phyloP scores from a whole-genome alignment of 805 yeast genomes.

The Hanseniaspora nectarophila region DNA sequence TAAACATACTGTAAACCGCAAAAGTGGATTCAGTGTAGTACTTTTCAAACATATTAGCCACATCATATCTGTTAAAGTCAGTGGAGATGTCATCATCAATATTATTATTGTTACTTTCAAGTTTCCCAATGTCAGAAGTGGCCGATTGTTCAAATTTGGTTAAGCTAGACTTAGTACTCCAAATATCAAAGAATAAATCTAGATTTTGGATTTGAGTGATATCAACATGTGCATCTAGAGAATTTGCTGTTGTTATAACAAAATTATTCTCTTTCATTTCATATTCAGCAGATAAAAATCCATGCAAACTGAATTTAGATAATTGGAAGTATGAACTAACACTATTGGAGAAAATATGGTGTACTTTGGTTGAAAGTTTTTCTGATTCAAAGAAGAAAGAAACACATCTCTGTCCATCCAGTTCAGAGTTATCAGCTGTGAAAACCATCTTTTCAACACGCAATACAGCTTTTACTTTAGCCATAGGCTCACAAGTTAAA shows the following conservation, averaged over 20 bases:
- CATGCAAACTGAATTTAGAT: slow-evolving; percentile 38
- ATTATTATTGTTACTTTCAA: neutral
- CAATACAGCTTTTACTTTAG: slow-evolving; percentile 78
- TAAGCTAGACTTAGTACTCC: slow-evolving; percentile 47
- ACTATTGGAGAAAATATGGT: slow-evolving; percentile 84
- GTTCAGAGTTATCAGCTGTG: slow-evolving; percentile 41
- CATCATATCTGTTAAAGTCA: neutral
- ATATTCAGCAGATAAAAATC: slow-evolving; percentile 29
- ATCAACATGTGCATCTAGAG: slow-evolving; percentile 43
- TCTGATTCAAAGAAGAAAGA: slow-evolving; percentile 39
- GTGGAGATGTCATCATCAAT: neutral
- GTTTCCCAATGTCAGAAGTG: neutral
- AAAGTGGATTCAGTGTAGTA: slow-evolving; percentile 39
- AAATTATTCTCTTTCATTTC: neutral
- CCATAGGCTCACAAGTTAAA: slow-evolving; percentile 85
- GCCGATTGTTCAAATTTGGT: slow-evolving; percentile 13
- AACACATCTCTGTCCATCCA: slow-evolving; percentile 32
- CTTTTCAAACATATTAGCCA: slow-evolving; percentile 30
- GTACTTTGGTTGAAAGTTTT: slow-evolving; percentile 59
- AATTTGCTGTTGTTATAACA: slow-evolving; percentile 2
- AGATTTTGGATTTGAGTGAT: slow-evolving; percentile 80
- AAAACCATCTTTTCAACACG: slow-evolving; percentile 58
- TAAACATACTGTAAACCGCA: slow-evolving; percentile 60
- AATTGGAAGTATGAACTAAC: slow-evolving; percentile 63
- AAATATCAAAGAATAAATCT: slow-evolving; percentile 67